phyloP scores from a whole-genome alignment of 495 filamentous ascomycete genomes.

The Chaetomidium leptoderma region DNA sequence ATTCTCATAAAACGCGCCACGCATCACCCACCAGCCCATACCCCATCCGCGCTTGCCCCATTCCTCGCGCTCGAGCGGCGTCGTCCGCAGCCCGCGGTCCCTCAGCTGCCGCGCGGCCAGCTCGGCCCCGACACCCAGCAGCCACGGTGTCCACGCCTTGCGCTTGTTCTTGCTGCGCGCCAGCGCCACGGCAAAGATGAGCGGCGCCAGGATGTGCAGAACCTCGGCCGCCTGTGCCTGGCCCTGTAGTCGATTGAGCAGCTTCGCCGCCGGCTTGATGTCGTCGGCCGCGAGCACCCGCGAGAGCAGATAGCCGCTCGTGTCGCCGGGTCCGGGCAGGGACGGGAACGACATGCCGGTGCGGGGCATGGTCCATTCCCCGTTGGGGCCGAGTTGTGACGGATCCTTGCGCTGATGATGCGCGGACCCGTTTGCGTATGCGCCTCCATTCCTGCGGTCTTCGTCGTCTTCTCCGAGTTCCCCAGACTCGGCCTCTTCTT shows the following conservation, averaged over 20 bases:
- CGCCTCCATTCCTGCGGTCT: constrained; percentile 1
- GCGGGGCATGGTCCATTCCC: constrained; percentile 90
- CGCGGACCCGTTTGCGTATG: constrained; percentile 10
- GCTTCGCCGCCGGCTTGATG: constrained; percentile 79
- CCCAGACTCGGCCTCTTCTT: constrained; percentile 14
- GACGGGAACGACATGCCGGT: constrained; percentile 79
- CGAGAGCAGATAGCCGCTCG: constrained; percentile 79
- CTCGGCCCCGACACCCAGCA: constrained; percentile 82
- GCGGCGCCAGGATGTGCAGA: constrained; percentile 84
- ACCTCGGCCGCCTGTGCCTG: constrained; percentile 72
- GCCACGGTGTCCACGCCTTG: constrained; percentile 78
- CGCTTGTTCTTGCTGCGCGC: constrained; percentile 59
- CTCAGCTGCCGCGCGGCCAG: constrained; percentile 78
- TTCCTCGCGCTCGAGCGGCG: constrained; percentile 83
- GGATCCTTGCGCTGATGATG: neutral
- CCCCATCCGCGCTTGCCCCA: constrained; percentile 79
- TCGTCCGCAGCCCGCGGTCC: constrained; percentile 70
- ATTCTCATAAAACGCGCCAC: constrained; percentile 93
- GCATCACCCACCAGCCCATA: constrained; percentile 91
- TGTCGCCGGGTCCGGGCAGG: constrained; percentile 72
- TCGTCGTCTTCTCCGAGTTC: constrained; percentile 28
- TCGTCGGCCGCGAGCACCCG: constrained; percentile 93
- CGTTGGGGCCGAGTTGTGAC: constrained; percentile 29
- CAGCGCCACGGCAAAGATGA: constrained; percentile 84
- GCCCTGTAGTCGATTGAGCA: constrained; percentile 73